These are phyloP conservation scores for Eleusine indica DNA, from an alignment of 176 grass and related monocot genomes.

Conservation along the genomic window DNA sequence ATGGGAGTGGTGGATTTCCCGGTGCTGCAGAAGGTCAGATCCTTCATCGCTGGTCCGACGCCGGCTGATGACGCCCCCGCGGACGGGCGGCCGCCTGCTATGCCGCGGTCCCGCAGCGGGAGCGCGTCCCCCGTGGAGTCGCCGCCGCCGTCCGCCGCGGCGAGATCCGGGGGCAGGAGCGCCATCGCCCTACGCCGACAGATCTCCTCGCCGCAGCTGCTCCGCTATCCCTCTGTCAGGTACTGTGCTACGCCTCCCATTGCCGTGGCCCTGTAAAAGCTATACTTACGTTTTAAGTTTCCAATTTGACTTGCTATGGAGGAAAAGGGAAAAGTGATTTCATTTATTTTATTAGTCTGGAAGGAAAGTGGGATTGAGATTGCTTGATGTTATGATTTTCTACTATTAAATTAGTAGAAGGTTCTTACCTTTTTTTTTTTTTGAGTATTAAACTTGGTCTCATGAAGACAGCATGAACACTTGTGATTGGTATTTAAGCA, in stretches of 20 bases:
- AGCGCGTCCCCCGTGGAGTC: conserved; percentile 33
- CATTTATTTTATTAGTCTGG: not conserved
- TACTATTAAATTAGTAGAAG: not conserved
- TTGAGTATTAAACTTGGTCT: not conserved
- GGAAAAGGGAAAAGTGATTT: conserved; percentile 42
- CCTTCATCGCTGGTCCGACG: conserved; percentile 50
- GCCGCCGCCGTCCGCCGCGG: conserved; percentile 35
- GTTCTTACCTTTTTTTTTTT: conserved; percentile 19
- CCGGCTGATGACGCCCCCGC: conserved; percentile 12
- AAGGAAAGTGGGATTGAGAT: conserved; percentile 6
- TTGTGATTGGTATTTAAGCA: conserved; percentile 12
- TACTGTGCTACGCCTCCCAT: conserved; percentile 39
- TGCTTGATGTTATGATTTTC: conserved; percentile 26
- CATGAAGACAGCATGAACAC: conserved; percentile 7
- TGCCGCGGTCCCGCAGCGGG: conserved; percentile 40
- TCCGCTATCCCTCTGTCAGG: conserved; percentile 54
- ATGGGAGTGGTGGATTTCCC: conserved; percentile 78
- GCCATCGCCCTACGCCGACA: conserved; percentile 51
- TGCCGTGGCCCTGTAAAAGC: conserved; percentile 11
- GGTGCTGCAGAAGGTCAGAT: conserved; percentile 66
- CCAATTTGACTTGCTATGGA: conserved; percentile 38
- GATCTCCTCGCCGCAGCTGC: conserved; percentile 62
- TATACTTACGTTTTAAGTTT: conserved; percentile 29
- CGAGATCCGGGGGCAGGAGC: conserved; percentile 54
- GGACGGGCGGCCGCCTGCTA: not conserved